Evolutionary conservation across 495 filamentous ascomycete species (phyloP).

Genomic region (Neohortaea acidophila): DNA sequence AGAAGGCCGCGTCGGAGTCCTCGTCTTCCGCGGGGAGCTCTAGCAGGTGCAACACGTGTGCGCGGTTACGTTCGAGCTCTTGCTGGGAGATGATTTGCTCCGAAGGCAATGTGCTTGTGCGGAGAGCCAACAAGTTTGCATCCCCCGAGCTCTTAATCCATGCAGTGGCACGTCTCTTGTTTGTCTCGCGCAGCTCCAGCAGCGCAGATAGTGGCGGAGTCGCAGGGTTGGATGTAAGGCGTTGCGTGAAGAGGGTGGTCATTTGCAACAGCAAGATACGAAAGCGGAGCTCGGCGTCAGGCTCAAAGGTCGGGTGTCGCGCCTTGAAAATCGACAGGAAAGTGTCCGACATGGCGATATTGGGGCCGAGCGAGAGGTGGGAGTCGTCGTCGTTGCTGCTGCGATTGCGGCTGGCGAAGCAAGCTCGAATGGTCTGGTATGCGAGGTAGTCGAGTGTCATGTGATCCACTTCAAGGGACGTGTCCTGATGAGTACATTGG

Average conservation of each 20-base stretch:
- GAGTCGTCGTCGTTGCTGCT: neutral
- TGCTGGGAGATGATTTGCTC: neutral
- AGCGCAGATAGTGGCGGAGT: constrained; percentile 8
- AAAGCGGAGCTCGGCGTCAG: constrained; percentile 17
- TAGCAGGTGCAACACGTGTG: constrained; percentile 10
- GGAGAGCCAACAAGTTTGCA: neutral
- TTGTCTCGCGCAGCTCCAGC: constrained; percentile 6
- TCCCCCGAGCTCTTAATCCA: constrained; percentile 5
- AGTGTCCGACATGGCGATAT: constrained; percentile 11
- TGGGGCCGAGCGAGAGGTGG: constrained; percentile 1
- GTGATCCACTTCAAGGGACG: constrained; percentile 31
- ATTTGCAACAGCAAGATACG: constrained; percentile 27
- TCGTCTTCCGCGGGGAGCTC: constrained; percentile 11
- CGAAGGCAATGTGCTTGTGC: neutral
- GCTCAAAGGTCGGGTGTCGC: constrained; percentile 17
- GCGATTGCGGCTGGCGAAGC: constrained; percentile 17
- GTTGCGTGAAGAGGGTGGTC: constrained; percentile 23
- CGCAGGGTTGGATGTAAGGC: constrained; percentile 12
- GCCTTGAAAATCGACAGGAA: constrained; percentile 26
- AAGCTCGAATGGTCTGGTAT: constrained; percentile 29
- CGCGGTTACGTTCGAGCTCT: constrained; percentile 12
- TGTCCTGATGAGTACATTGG: constrained; percentile 3
- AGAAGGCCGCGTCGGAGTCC: constrained; percentile 16
- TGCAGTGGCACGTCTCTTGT: constrained; percentile 1
- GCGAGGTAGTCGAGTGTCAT: constrained; percentile 42